Evolutionary conservation across 176 grass and related monocot species (phyloP), one percentile per base, ranked within the genome.

Genomic region (Dactylis glomerata): DNA sequence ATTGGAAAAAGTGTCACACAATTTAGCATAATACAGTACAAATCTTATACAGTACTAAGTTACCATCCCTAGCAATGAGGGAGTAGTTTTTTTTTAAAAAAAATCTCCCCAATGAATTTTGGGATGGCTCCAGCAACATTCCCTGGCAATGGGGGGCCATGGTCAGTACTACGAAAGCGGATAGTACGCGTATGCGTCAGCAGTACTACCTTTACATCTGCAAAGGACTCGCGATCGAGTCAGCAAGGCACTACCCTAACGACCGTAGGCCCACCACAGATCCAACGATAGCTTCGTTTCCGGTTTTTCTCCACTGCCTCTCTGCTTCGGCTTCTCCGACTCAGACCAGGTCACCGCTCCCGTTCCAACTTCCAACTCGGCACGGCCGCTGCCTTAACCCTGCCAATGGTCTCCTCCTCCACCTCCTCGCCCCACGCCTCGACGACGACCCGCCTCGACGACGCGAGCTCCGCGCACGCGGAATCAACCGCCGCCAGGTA

Each of bases 291-390:
- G 41, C 69, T 73, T 73, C 69, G 65, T 27, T 28, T 46, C 26
- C 23, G 3, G 68, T 2, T 41, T 44, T 71, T 44, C 68, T 41
- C 36, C 20, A 41, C 36, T 22, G 66, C 34, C 4, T 17, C 26
- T 49, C 57, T 49, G 41, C 70, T 73, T 72, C 40, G 68, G n/a
- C 68, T 14, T 72, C 68, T 46, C 68, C 68, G 40, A 72, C 45
- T 6, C 40, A 27, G 68, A 71, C 37, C 68, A 8, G 68, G 68
- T 71, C 68, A 42, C 38, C 56, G 56, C 56, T 57, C 55, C 55
- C 76, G 31, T 27, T 2, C 38, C 28, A 9, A 9, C 16, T 45
- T 63, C 12, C 27, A 47, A 20, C 52, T 23, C 37, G 51, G 24
- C 66, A 22, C 22, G n/a, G 5, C 23, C 61, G 73, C 84, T 44